phyloP scores from a whole-genome alignment of 2,329 filamentous ascomycete genomes.

The Colletotrichum abscissum region DNA sequence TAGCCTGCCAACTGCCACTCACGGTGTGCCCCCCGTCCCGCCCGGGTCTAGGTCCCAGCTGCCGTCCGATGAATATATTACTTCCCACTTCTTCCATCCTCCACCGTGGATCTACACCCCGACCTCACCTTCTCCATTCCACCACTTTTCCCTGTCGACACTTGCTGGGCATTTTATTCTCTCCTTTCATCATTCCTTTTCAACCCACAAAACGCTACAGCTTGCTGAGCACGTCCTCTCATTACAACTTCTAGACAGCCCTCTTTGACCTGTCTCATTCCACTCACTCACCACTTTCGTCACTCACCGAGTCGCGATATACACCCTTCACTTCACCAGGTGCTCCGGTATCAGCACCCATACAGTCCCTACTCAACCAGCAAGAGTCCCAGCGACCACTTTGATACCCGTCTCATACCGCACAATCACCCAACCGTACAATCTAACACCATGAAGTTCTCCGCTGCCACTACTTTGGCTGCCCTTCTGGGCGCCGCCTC shows the following conservation, averaged over 20 bases:
- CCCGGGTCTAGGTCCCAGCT: not conserved
- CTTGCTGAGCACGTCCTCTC: constrained; percentile 51
- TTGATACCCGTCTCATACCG: constrained; percentile 3
- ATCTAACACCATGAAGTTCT: constrained; percentile 48
- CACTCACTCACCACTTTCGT: constrained; percentile 25
- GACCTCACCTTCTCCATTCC: constrained; percentile 26
- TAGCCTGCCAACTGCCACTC: constrained; percentile 17
- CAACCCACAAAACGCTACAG: constrained; percentile 24
- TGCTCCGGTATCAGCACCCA: constrained; percentile 49
- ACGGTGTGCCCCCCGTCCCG: not conserved
- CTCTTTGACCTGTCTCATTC: constrained; percentile 43
- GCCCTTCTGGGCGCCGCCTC: constrained; percentile 51
- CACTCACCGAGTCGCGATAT: constrained; percentile 35
- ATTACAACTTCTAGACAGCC: constrained; percentile 42
- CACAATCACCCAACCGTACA: not conserved
- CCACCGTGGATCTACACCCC: not conserved
- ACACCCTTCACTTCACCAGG: constrained; percentile 43
- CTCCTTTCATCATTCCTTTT: constrained; percentile 34
- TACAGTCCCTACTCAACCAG: constrained; percentile 22
- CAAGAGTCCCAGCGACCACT: constrained; percentile 15
- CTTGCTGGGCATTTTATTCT: constrained; percentile 36
- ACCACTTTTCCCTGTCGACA: constrained; percentile 38
- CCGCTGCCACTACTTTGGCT: constrained; percentile 44
- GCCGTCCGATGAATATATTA: constrained; percentile 31
- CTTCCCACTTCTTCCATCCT: constrained; percentile 12